Evolutionary conservation across 129 eudicot genomes (phyloP).

Genomic region (Mikania micrantha): DNA sequence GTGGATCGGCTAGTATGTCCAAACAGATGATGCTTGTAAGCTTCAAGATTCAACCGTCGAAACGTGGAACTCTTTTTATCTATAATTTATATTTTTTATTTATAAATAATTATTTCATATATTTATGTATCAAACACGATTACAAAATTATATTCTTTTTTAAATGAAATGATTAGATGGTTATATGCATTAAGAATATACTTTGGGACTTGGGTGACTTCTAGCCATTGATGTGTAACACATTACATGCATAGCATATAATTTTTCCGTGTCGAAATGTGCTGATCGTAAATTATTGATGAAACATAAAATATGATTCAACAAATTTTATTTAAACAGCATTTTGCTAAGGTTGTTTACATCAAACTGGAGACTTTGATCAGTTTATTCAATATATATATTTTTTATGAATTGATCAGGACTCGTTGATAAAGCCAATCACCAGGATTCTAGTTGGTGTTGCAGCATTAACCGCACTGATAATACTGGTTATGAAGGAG

Average conservation of each 20-base stretch:
- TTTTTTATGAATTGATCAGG: conserved; percentile 40
- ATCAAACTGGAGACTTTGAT: too few species aligned
- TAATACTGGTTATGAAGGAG: conserved; percentile 54
- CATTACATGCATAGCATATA: too few species aligned
- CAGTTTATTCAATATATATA: too few species aligned
- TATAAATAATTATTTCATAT: neutral
- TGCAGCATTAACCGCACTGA: conserved; percentile 41
- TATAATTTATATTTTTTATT: neutral
- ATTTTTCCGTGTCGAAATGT: neutral
- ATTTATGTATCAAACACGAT: neutral
- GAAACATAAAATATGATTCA: neutral
- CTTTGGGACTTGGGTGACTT: neutral
- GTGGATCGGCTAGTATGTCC: neutral
- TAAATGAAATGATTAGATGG: neutral
- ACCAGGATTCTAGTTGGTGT: conserved; percentile 67
- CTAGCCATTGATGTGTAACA: too few species aligned
- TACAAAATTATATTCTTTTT: neutral
- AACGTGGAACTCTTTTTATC: neutral
- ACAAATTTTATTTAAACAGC: too few species aligned
- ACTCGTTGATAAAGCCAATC: conserved; percentile 69
- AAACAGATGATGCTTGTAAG: neutral
- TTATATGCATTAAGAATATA: neutral
- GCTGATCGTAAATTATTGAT: neutral
- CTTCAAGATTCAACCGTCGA: neutral
- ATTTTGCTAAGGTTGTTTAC: neutral